Percentiles rank a stretch among this genome's conserved stretches.
Evolutionary conservation across 2,329 filamentous ascomycete genomes (phyloP).

Genomic region (Phialocephala subalpina): DNA sequence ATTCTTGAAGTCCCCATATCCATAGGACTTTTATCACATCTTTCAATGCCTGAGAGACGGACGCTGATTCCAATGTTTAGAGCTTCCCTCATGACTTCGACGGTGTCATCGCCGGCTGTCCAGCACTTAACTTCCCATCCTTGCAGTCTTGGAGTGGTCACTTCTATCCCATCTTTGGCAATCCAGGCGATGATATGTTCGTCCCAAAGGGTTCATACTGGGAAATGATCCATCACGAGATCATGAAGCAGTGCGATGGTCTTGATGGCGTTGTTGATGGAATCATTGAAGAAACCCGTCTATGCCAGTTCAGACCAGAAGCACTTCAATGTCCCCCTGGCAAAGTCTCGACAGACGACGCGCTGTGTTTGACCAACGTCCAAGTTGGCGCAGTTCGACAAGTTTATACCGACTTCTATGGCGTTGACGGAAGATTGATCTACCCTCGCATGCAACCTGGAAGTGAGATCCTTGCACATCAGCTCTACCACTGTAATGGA

Average conservation of each 20-base stretch:
- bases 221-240: conserved; percentile 38
- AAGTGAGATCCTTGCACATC: conserved; percentile 44
- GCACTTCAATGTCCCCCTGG: conserved; percentile 30
- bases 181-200: conserved; percentile 17
- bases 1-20: too few species aligned
- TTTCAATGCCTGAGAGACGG: too few species aligned
- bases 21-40: too few species aligned
- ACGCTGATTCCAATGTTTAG: conserved; percentile 36
- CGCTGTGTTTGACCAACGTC: conserved; percentile 50
- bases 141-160: conserved; percentile 31
- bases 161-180: conserved; percentile 31
- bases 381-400: conserved; percentile 54
- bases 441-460: conserved; percentile 61
- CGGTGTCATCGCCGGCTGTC: conserved; percentile 50
- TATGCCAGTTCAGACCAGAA: conserved; percentile 45
- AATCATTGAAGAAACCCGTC: conserved; percentile 49
- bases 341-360: conserved; percentile 40
- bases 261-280: conserved; percentile 49
- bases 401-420: conserved; percentile 51
- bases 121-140: conserved; percentile 41
- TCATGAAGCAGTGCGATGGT: conserved; percentile 48
- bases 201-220: conserved; percentile 22
- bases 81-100: conserved; percentile 51
- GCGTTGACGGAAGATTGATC: conserved; percentile 52
- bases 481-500: conserved; percentile 15